Conservation (phyloP, 768 basidiomycete species). For the Pisolithus sp. region DNA sequence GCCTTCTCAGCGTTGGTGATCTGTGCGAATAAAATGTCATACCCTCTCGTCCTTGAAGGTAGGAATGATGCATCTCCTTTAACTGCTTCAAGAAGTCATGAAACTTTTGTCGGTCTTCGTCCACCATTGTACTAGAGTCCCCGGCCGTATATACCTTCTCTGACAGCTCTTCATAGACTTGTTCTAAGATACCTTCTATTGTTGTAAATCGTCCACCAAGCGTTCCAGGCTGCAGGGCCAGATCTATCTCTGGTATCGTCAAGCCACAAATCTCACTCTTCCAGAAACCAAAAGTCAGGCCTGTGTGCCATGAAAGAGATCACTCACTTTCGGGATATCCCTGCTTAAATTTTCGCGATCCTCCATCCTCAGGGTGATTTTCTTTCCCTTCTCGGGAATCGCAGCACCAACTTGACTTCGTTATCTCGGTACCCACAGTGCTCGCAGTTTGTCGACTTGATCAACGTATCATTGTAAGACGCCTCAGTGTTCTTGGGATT, state of each 20-base stretch:
- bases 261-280: too few species aligned
- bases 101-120: slow-evolving; percentile 51
- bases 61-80: slow-evolving; percentile 49
- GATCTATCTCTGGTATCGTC: slow-evolving; percentile 93
- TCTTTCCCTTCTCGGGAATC: slow-evolving; percentile 81
- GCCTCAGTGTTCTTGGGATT: background rate
- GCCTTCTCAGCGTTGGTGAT: slow-evolving; percentile 71
- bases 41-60: background rate
- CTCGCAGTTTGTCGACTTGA: slow-evolving; percentile 98
- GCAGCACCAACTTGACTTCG: slow-evolving; percentile 92
- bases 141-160: slow-evolving; percentile 78
- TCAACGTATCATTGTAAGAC: slow-evolving; percentile 73
- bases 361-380: slow-evolving; percentile 82
- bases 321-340: too few species aligned
- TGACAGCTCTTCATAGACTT: slow-evolving; percentile 91
- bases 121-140: slow-evolving; percentile 43
- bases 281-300: too few species aligned
- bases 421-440: slow-evolving; percentile 94
- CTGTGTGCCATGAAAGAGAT: too few species aligned
- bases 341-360: too few species aligned
- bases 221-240: slow-evolving; percentile 86
- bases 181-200: slow-evolving; percentile 90
- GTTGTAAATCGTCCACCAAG: slow-evolving; percentile 98
- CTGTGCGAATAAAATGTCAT: slow-evolving; percentile 29
- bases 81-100: slow-evolving; percentile 69